Base-by-base conservation (phyloP, 108 stramenopile species). In the Ochromonas danica region DNA sequence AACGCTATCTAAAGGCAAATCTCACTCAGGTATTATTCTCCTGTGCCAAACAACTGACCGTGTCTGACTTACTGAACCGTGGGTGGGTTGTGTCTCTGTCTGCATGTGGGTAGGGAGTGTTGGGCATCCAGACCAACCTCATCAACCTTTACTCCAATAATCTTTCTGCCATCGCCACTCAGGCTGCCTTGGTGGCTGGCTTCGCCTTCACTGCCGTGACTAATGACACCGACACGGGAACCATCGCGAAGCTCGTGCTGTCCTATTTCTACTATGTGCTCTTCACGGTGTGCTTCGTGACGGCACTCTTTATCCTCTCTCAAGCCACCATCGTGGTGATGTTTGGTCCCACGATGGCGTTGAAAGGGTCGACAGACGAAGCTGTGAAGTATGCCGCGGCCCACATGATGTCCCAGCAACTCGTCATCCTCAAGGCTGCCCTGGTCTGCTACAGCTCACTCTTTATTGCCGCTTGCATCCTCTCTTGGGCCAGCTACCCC, bases 261-360 rank as follows among this genome's bases (percentile, higher is more conserved):
- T 6, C 14, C 22, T 75, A 75, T 60, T 27, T 75, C 10, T 75
- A 42, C 51, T 42, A 42, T 25, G 28, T 42, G 14, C 38, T 39
- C 51, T 57, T 75, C 31, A 75, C 72, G 10, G 6, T 75, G 6
- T 42, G 72, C 38, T 42, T 75, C 14, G 40, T 75, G 28, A 41
- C 72, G 36, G n/a, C 45, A 31, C 35, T 75, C 40, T 75, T 75
- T 75, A 33, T 60, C 38, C 45, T 75, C 28, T 39, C 72, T 6
- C 72, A 75, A 36, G 43, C 72, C 14, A 75, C 72, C 51, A 42
- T 75, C 40, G 72, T 75, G 14, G 51, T 60, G 43, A 57, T 42
- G 17, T 75, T 57, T 75, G 72, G 72, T 17, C 72, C 72, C 10
- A 60, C 72, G 28, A 75, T 75, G 72, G 72, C 72, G 38, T 60